Percentiles rank a stretch among this genome's conserved stretches.
These are phyloP conservation scores for Astrocystis sublimbata DNA, from an alignment of 495 filamentous ascomycete species.

Conservation along the genomic window DNA sequence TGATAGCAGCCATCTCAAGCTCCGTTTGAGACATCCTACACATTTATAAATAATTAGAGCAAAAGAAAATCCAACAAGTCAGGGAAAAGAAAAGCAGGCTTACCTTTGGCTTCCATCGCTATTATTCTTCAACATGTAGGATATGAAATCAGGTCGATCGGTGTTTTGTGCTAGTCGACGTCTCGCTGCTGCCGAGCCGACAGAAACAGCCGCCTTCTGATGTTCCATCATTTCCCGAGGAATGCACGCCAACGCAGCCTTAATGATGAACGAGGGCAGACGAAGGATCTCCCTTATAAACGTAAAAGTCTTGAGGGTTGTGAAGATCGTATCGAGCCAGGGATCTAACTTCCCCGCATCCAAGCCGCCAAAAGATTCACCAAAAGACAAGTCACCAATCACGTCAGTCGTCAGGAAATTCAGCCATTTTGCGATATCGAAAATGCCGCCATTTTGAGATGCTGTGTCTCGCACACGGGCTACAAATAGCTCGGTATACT, in stretches of 20 bases:
- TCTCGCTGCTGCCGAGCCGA: background rate
- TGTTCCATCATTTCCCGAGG: background rate
- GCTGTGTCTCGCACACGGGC: background rate
- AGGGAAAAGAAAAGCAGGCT: background rate
- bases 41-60: background rate
- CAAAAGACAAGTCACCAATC: slow-evolving; percentile 60
- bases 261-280: background rate
- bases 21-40: slow-evolving; percentile 8
- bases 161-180: background rate
- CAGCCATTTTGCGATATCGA: slow-evolving; percentile 49
- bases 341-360: slow-evolving; percentile 24
- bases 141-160: slow-evolving; percentile 19
- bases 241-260: background rate
- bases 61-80: background rate
- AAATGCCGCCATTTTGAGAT: slow-evolving; percentile 6
- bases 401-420: slow-evolving; percentile 59
- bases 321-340: slow-evolving; percentile 32
- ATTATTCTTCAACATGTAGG: slow-evolving; percentile 16
- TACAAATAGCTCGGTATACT: slow-evolving; percentile 34
- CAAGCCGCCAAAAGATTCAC: slow-evolving; percentile 55
- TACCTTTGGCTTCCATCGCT: slow-evolving; percentile 12
- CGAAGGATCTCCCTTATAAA: slow-evolving; percentile 13
- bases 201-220: background rate
- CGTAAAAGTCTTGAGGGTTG: slow-evolving; percentile 12
- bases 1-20: slow-evolving; percentile 11